phyloP scores from a whole-genome alignment of 106 monocot genomes.

The Allium fistulosum region DNA sequence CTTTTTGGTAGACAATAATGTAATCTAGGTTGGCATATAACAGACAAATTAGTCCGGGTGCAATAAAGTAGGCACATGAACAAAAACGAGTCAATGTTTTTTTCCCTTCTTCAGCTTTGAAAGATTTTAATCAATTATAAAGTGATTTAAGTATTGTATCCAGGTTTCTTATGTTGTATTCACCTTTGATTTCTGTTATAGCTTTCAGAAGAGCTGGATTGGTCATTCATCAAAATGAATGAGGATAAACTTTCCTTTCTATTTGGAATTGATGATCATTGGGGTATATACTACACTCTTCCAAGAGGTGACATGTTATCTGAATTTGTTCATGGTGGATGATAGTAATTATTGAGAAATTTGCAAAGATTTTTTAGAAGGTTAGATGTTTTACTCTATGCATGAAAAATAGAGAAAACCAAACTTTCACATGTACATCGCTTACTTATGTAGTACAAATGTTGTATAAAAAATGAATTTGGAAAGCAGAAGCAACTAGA shows the following conservation, averaged over 20 bases:
- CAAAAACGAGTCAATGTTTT: not conserved
- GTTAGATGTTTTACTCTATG: not conserved
- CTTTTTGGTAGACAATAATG: not conserved
- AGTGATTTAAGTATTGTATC: not conserved
- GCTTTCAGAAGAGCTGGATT: constrained; percentile 74
- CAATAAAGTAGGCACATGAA: not conserved
- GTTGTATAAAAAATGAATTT: not conserved
- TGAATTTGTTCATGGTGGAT: not conserved
- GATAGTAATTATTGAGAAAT: not conserved
- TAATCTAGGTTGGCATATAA: not conserved
- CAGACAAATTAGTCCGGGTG: not conserved
- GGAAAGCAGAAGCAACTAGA: not conserved
- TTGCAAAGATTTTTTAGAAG: not conserved
- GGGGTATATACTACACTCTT: constrained; percentile 70
- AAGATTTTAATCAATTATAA: not conserved
- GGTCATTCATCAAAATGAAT: constrained; percentile 64
- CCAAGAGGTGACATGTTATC: constrained; percentile 50
- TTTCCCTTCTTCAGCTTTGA: not conserved
- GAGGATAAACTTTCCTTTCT: constrained; percentile 50
- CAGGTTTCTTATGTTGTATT: not conserved
- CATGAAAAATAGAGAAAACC: not conserved
- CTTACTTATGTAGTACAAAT: not conserved
- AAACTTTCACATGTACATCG: not conserved
- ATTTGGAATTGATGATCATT: constrained; percentile 86
- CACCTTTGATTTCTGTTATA: constrained; percentile 4